Base-by-base conservation (phyloP, 805 yeast species). In the Sugiyamaella valdiviana region DNA sequence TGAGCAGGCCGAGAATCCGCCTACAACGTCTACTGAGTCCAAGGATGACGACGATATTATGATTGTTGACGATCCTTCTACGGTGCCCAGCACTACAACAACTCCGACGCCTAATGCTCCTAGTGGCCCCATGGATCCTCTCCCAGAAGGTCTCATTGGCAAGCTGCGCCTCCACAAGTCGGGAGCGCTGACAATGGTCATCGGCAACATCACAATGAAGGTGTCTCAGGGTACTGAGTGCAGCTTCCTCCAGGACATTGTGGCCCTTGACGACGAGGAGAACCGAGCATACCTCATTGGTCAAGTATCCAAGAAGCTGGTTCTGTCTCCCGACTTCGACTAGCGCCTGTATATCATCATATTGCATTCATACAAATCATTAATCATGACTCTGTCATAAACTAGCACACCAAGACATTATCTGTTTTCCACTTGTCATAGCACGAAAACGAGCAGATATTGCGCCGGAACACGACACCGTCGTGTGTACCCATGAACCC, bases 91-190 rank as follows among this genome's bases (percentile, higher is more conserved):
- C 26, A 19, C 42, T 15, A 24, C 36, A 22, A n/a, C 45, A 42
- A 22, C 36, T 16, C 32, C 32, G 10, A n/a, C 32, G 14, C 3
- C 32, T 26, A 12, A 12, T 26, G 32, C 32, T 7, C n/a, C 14
- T n/a, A 26, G 32, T n/a, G 32, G 32, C 10, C 32, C 32, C 14
- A 26, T 26, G 32, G 32, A 26, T 15, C 29, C 19, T 9, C 42
- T 42, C n/a, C 59, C 58, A 0, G 65, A 68, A 36, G 96, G 96
- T 1, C 72, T 72, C 47, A 73, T 88, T 36, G 97, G 97, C 5
- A 72, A 76, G 7, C 60, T 91, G 29, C 77, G 91, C 48, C 72
- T 82, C 41, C 96, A 90, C 63, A 78, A 82, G 59, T 86, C 96
- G 1, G 98, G 98, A 2, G 85, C 78, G 61, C 64, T 88, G 17